These are phyloP conservation scores for Ascobolus immersus DNA, from an alignment of 495 filamentous ascomycete genomes.

Conservation along the genomic window DNA sequence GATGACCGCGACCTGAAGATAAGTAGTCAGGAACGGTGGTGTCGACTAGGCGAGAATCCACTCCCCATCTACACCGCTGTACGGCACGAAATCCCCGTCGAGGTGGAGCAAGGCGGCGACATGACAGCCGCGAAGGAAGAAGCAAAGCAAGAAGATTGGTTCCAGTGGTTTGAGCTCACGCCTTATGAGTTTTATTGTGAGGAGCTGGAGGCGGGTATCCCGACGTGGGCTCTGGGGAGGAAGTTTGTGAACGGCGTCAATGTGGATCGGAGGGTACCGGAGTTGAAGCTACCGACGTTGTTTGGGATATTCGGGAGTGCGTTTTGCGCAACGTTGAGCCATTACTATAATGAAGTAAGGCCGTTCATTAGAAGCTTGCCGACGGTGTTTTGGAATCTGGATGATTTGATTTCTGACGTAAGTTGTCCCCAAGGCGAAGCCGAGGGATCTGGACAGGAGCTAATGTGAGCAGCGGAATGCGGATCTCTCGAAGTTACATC, in stretches of 20 bases:
- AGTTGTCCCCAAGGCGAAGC: too few species aligned
- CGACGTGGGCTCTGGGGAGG: slow-evolving; percentile 75
- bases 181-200: slow-evolving; percentile 95
- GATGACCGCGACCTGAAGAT: slow-evolving; percentile 60
- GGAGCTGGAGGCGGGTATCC: slow-evolving; percentile 71
- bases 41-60: slow-evolving; percentile 52
- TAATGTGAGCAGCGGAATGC: slow-evolving; percentile 51
- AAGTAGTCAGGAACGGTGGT: slow-evolving; percentile 50
- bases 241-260: slow-evolving; percentile 48
- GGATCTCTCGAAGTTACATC: slow-evolving; percentile 68
- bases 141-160: slow-evolving; percentile 39
- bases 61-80: slow-evolving; percentile 88
- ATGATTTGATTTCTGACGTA: slow-evolving; percentile 44
- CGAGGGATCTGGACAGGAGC: too few species aligned
- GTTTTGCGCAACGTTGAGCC: slow-evolving; percentile 80
- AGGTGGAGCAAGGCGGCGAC: slow-evolving; percentile 18
- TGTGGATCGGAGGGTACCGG: slow-evolving; percentile 41
- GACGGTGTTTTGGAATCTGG: slow-evolving; percentile 49
- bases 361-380: slow-evolving; percentile 43
- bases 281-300: slow-evolving; percentile 51
- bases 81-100: slow-evolving; percentile 74
- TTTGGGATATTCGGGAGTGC: slow-evolving; percentile 88
- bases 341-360: slow-evolving; percentile 83
- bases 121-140: slow-evolving; percentile 19
- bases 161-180: slow-evolving; percentile 94